Evolutionary conservation across 305 asterid species (phyloP), one percentile per base, ranked within the genome.

Genomic region (Fraxinus nigra): DNA sequence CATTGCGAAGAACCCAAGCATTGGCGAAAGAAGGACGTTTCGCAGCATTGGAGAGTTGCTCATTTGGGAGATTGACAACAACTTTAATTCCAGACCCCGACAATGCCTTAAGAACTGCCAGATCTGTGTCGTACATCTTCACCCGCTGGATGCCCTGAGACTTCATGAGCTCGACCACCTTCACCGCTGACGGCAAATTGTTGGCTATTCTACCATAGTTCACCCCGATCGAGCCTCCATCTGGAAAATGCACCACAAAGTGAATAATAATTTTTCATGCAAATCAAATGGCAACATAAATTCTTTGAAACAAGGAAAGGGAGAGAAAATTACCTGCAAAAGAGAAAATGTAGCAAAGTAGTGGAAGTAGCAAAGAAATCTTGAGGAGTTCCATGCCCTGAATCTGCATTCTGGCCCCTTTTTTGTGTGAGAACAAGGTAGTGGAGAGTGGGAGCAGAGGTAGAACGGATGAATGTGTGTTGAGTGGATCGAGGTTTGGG

Each of bases 171-270:
- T 83, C n/a, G 13, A 90, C 93, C 0, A 91, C 99, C 67, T 90
- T 90, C 0, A 82, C 63, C 8, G 99, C 98, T 28, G 98, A 87
- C 0, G 99, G 99, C 18, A 96, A 93, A 63, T 94, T 87, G 88
- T 92, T 88, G 2, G 98, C 98, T 34, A 93, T 80, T 13, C 98
- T 87, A 1, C 99, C 98, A 38, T 93, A 96, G 91, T 96, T 96
- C 9, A 94, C 92, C 3, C 99, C 99, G n/a, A 96, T 84, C 0
- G 88, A 85, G 8, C 95, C 93, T 26, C 87, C 91, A 26, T 89
- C 95, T 90, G 88, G 59, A 84, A n/a, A 84, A 81, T 11, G 22
- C 26, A 16, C 26, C 43, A 28, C 70, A 82, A 7, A 35, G 16
- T 11, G 7, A 61, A 7, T 24, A 26, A 22, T 10, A 77, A 48